Conservation (phyloP, 148 eudicot genomes). For the Chenopodium berlandieri region DNA sequence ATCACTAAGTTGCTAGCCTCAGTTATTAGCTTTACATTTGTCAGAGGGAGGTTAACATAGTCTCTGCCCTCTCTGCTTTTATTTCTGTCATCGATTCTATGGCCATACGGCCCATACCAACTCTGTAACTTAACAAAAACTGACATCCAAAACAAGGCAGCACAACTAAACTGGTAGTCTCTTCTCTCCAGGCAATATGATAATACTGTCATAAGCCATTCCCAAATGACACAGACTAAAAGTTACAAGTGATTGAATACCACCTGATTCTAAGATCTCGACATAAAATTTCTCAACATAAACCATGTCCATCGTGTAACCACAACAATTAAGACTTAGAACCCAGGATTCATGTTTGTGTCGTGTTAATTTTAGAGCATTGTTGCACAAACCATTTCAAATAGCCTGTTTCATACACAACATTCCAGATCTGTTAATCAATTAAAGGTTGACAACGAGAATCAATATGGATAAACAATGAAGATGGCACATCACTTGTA, state of each 20-base stretch:
- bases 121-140: background rate
- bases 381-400: background rate
- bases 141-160: constrained; percentile 1
- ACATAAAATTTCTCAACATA: background rate
- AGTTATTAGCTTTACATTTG: background rate
- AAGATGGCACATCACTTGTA: background rate
- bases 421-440: background rate
- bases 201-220: background rate
- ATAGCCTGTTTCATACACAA: background rate
- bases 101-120: background rate
- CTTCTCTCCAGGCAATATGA: background rate
- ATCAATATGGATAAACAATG: background rate
- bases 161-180: background rate
- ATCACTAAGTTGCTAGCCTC: background rate
- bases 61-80: background rate
- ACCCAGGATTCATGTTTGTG: background rate
- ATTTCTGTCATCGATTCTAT: background rate
- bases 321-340: background rate
- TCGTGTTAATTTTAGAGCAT: background rate
- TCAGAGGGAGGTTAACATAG: background rate
- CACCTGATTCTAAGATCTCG: background rate
- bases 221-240: background rate
- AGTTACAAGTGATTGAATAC: background rate
- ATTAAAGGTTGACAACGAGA: background rate
- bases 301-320: background rate